Conservation (phyloP, 2,329 filamentous ascomycete genomes). For the Aspergillus versicolor region DNA sequence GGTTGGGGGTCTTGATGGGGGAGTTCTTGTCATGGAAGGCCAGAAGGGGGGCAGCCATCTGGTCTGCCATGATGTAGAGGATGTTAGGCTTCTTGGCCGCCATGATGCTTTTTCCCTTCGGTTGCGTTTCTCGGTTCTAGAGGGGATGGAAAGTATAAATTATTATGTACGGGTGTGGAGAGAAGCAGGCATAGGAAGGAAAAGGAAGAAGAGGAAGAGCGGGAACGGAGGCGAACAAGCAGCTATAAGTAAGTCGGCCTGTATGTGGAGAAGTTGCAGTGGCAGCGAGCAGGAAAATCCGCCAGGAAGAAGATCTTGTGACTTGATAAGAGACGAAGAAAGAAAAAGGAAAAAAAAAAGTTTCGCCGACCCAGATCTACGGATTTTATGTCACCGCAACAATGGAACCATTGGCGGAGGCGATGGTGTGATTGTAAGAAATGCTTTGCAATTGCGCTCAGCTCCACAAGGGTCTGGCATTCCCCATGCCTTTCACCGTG, state of each 20-base stretch:
- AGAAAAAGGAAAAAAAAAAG: slow-evolving; percentile 17
- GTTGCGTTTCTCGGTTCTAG: neutral
- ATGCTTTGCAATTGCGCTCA: slow-evolving; percentile 1
- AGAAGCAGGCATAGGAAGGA: neutral
- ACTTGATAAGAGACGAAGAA: slow-evolving; percentile 15
- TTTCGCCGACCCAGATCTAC: slow-evolving; percentile 15
- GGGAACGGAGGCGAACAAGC: neutral
- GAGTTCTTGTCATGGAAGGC: slow-evolving; percentile 89
- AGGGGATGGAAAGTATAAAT: neutral
- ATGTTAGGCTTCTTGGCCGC: slow-evolving; percentile 66
- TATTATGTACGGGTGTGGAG: neutral
- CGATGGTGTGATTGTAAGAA: slow-evolving; percentile 24
- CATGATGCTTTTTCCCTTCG: slow-evolving; percentile 22
- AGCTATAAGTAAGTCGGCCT: slow-evolving; percentile 14
- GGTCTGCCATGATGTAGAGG: slow-evolving; percentile 95
- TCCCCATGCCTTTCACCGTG: neutral
- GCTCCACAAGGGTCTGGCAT: neutral
- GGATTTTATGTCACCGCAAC: slow-evolving; percentile 18
- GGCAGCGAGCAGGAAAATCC: slow-evolving; percentile 20
- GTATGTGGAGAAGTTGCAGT: slow-evolving; percentile 12
- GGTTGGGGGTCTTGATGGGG: slow-evolving; percentile 87
- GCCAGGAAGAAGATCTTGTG: slow-evolving; percentile 1
- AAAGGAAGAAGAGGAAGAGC: neutral
- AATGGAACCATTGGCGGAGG: slow-evolving; percentile 24
- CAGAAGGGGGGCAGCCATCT: slow-evolving; percentile 84